phyloP scores from a whole-genome alignment of 2,329 filamentous ascomycete genomes.

The Colletotrichum horii region DNA sequence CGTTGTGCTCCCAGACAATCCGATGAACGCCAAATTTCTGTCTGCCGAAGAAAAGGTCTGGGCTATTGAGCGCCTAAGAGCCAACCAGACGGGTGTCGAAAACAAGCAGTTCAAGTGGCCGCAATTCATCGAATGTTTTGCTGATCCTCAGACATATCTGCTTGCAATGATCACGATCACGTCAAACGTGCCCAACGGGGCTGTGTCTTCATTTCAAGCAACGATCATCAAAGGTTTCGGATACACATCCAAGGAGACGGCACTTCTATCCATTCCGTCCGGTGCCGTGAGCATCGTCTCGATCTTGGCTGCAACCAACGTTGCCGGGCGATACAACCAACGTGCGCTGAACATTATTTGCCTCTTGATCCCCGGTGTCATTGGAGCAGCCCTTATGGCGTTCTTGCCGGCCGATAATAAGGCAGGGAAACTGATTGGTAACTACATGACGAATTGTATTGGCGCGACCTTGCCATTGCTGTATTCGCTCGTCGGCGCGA shows the following conservation, averaged over 20 bases:
- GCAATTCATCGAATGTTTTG: conserved; percentile 61
- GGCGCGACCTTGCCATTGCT: conserved; percentile 71
- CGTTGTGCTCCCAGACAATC: conserved; percentile 60
- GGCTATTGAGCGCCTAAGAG: conserved; percentile 73
- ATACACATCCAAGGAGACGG: conserved; percentile 62
- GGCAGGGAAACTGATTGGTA: conserved; percentile 59
- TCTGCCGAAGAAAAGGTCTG: conserved; percentile 69
- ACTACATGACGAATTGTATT: conserved; percentile 70
- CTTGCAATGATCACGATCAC: conserved; percentile 65
- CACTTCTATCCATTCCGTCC: conserved; percentile 71
- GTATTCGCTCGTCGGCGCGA: conserved; percentile 72
- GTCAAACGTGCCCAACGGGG: conserved; percentile 66
- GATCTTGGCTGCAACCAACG: conserved; percentile 63
- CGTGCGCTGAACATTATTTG: conserved; percentile 56
- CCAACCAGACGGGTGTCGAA: conserved; percentile 79
- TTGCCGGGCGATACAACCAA: conserved; percentile 53
- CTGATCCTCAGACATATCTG: conserved; percentile 60
- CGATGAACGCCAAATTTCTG: conserved; percentile 58
- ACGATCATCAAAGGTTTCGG: conserved; percentile 68
- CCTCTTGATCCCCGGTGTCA: conserved; percentile 34
- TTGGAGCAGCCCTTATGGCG: conserved; percentile 60
- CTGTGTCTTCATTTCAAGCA: conserved; percentile 71
- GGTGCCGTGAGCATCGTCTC: conserved; percentile 65
- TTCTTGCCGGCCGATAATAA: conserved; percentile 53
- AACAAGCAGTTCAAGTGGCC: conserved; percentile 72